Percentiles rank a stretch among this genome's conserved stretches.
Evolutionary conservation across 208 protist genomes (phyloP).

Genomic region (Histomonas meleagridis): DNA sequence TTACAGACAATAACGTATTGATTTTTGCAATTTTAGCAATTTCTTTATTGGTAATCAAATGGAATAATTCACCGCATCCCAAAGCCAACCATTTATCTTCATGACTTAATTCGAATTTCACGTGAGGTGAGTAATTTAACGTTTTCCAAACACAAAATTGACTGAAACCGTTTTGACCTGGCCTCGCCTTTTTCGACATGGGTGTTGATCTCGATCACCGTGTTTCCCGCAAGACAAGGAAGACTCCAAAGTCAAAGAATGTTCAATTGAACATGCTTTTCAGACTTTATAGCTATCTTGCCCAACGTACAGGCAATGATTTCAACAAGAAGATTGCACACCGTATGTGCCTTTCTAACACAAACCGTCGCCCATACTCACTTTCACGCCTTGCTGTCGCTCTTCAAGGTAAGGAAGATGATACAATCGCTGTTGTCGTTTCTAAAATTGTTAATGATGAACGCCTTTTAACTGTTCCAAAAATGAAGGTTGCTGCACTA

Average conservation of each 20-base stretch:
- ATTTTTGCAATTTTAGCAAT: too few species aligned
- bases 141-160: too few species aligned
- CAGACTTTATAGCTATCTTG: slow-evolving; percentile 96
- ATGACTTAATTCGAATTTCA: too few species aligned
- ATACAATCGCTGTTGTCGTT: slow-evolving; percentile 59
- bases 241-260: slow-evolving; percentile 59
- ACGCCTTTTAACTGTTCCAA: slow-evolving; percentile 66
- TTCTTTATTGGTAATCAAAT: too few species aligned
- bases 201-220: slow-evolving; percentile 5
- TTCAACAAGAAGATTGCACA: slow-evolving; percentile 95
- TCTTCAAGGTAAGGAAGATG: slow-evolving; percentile 72
- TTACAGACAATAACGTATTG: too few species aligned
- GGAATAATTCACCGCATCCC: too few species aligned
- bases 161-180: too few species aligned
- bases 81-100: too few species aligned
- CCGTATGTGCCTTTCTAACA: slow-evolving; percentile 78
- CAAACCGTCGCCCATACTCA: slow-evolving; percentile 84
- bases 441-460: not conserved
- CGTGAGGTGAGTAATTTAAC: too few species aligned
- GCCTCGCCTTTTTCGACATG: not conserved
- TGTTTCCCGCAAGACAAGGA: not conserved
- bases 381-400: slow-evolving; percentile 72
- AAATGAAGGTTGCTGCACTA: slow-evolving; percentile 85
- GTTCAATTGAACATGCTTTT: slow-evolving; percentile 90
- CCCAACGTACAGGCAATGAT: slow-evolving; percentile 81